Base-by-base conservation (phyloP, 164 flowering plant species). In the Taxillus chinensis region DNA sequence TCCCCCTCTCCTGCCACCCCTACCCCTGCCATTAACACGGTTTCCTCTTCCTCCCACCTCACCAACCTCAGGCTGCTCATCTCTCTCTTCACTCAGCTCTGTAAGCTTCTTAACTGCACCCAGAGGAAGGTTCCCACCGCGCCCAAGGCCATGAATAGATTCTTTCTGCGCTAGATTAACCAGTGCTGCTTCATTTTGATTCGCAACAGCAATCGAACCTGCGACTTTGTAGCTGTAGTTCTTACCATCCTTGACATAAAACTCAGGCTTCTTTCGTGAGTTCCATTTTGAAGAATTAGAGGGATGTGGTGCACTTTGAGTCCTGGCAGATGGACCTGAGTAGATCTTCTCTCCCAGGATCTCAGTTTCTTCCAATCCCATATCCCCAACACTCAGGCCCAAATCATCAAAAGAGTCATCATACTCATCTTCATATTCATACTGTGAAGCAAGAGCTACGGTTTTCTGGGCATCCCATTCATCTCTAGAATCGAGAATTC, bases 401-500 rank as follows among this genome's bases (percentile, higher is more conserved):
- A 93, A 65, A 67, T 93, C 98, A 74, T 93, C 98, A 73, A 88
- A 88, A 12, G 96, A 95, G 64, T 95, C 99, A 67, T 95, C 99
- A 71, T 95, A 95, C 71, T 95, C 99, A 64, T 95, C 99, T 68
- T 95, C 98, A 64, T 95, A 95, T 68, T 93, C 97, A 7, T 75
- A 83, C 60, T 84, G 92, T 40, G 90, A 77, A 56, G 73, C 62
- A 13, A 89, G 73, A 48, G 81, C 82, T 8, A 78, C 78, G 59
- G 77, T 73, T 60, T 63, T 86, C 7, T 64, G 75, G n/a, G 61
- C n/a, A 63, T 82, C 80, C 37, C 71, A 64, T 16, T 71, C 76
- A 55, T 74, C 73, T 69, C 69, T 82, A 9, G 66, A 67, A 69
- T 86, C 82, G 45, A 86, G 76, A 57, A 74, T 68, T 17, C 61